Conservation (phyloP, 2,329 filamentous ascomycete genomes). For the Microcyclospora tardicrescens region DNA sequence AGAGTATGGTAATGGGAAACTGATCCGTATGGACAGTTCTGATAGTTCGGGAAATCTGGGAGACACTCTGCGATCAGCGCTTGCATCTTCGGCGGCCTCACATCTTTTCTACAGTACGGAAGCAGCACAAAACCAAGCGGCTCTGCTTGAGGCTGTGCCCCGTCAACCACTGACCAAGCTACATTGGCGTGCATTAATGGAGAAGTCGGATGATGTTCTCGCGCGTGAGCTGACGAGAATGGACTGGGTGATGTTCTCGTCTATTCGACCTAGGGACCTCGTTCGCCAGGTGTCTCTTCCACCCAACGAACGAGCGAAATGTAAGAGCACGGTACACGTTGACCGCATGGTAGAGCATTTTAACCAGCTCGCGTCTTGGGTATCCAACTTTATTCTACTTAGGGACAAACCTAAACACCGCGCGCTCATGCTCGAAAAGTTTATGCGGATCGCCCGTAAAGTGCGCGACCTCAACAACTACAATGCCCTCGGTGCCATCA, state of each 20-base stretch:
- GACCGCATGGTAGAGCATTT: constrained; percentile 86
- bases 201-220: constrained; percentile 68
- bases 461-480: constrained; percentile 91
- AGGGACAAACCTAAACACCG: constrained; percentile 94
- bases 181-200: constrained; percentile 85
- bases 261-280: constrained; percentile 82
- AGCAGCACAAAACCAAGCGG: constrained; percentile 67
- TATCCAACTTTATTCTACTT: constrained; percentile 50
- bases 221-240: constrained; percentile 88
- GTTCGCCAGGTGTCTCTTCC: constrained; percentile 74
- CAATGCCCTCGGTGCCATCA: constrained; percentile 84
- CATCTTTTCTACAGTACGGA: constrained; percentile 45
- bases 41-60: constrained; percentile 4
- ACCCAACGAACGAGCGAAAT: constrained; percentile 39
- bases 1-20: constrained; percentile 19
- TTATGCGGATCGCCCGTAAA: constrained; percentile 77
- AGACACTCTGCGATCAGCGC: constrained; percentile 8
- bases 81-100: constrained; percentile 24
- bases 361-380: constrained; percentile 45
- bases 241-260: constrained; percentile 97
- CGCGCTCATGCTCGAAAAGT: constrained; percentile 82
- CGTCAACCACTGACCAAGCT: constrained; percentile 64
- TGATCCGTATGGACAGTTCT: constrained; percentile 14
- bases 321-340: constrained; percentile 67
- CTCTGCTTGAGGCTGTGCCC: constrained; percentile 55